Base-by-base conservation (phyloP, 2,329 filamentous ascomycete genomes). In the Zymoseptoria crescenta region DNA sequence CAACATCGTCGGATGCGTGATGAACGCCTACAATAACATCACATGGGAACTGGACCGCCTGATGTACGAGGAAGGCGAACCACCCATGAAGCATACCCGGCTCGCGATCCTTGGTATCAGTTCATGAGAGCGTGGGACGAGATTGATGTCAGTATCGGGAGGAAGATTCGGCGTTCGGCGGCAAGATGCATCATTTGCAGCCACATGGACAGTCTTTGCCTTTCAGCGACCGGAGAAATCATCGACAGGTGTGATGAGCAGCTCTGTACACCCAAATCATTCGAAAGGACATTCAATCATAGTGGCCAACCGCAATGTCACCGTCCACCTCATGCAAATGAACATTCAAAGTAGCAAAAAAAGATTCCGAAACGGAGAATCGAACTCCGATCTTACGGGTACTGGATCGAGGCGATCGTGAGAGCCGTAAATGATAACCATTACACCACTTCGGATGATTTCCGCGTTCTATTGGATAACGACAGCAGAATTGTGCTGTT, bases 11-110 rank as follows among this genome's bases (percentile, higher is more conserved):
- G 65, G 65, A 49, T 68, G 61, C 51, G 70, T 73, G 55, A 72
- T 73, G 69, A 73, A 73, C 60, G 70, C 70, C 1, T 73, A 73
- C 64, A 73, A 73, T 64, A 59, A 62, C 56, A 73, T 52, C 51
- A 52, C 51, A n/a, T 52, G 51, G 51, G 51, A 52, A 29, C 51
- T 52, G 51, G 51, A 52, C 27, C 24, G 51, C 24, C 51, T 52
- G 51, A 21, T 52, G n/a, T 71, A 68, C 61, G 69, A 71, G 62
- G 69, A 71, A 55, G 67, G 66, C 45, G 63, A 64, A 21, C 64
- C 64, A 8, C 64, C 68, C 2, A 69, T 66, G 59, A 64, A 65
- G 52, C 59, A 67, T 27, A 66, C 66, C 2, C 57, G 63, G 21
- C 58, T 71, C 53, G 66, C 68, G 13, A 68, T 70, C 51, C 55